phyloP scores from a whole-genome alignment of 306 rosid species.

The Cicer judaicum region DNA sequence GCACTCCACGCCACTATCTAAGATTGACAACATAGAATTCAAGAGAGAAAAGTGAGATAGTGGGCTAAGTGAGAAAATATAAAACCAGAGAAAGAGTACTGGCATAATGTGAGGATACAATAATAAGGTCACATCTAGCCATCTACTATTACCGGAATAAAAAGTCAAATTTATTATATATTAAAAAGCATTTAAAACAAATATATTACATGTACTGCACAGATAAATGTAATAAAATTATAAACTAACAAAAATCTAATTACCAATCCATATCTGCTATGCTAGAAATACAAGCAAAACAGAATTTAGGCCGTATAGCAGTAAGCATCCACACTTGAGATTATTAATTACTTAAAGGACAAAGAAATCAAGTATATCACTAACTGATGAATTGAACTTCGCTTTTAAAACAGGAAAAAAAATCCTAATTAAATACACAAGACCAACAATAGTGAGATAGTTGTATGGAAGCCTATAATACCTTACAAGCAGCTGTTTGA shows the following conservation, averaged over 20 bases:
- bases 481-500: conserved; percentile 89
- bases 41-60: conserved; percentile 1
- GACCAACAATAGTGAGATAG: conserved; percentile 30
- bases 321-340: conserved; percentile 13
- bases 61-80: conserved; percentile 2
- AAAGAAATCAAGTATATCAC: conserved; percentile 19
- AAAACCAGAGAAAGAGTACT: not conserved
- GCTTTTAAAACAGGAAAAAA: conserved; percentile 1
- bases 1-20: too few species aligned
- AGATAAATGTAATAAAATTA: not conserved
- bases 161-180: conserved; percentile 29
- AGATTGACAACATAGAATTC: not conserved
- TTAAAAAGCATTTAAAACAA: not conserved
- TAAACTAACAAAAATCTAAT: conserved; percentile 3
- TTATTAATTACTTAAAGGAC: conserved; percentile 29
- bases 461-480: conserved; percentile 35
- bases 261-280: conserved; percentile 9
- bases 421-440: conserved; percentile 23
- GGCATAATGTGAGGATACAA: conserved; percentile 7
- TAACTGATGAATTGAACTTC: conserved; percentile 13
- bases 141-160: conserved; percentile 12
- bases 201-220: not conserved
- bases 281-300: conserved; percentile 37
- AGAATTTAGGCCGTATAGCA: conserved; percentile 13
- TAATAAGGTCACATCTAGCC: conserved; percentile 24